Conservation (phyloP, 2,329 filamentous ascomycete genomes). For the Fusarium neocosmosporiellum region DNA sequence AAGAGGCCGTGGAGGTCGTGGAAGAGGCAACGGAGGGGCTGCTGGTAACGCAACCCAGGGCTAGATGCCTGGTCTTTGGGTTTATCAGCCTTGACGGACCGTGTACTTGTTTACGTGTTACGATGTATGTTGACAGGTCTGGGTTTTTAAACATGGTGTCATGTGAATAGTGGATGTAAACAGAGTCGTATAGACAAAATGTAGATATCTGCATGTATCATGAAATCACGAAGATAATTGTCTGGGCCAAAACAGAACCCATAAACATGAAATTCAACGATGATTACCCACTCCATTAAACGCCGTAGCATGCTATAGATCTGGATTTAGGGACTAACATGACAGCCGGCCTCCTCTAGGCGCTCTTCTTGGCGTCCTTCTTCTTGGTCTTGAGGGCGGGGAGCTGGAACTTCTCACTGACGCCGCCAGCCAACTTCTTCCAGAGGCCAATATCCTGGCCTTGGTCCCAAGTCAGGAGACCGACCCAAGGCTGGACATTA, state of each 20-base stretch:
- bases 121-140: slow-evolving; percentile 10
- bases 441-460: slow-evolving; percentile 67
- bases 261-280: not conserved
- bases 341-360: slow-evolving; percentile 16
- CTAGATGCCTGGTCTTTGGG: slow-evolving; percentile 26
- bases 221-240: slow-evolving; percentile 37
- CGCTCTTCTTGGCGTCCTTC: slow-evolving; percentile 42
- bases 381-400: slow-evolving; percentile 73
- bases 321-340: not conserved
- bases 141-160: slow-evolving; percentile 11
- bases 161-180: slow-evolving; percentile 20
- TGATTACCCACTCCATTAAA: slow-evolving; percentile 28
- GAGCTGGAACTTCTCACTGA: slow-evolving; percentile 72
- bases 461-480: slow-evolving; percentile 84
- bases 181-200: slow-evolving; percentile 37
- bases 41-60: slow-evolving; percentile 31
- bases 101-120: slow-evolving; percentile 4
- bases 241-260: not conserved
- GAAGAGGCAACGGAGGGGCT: slow-evolving; percentile 46
- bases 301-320: slow-evolving; percentile 29
- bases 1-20: slow-evolving; percentile 52
- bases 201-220: slow-evolving; percentile 35
- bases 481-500: slow-evolving; percentile 98
- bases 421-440: slow-evolving; percentile 73
- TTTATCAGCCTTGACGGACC: slow-evolving; percentile 1